Percentiles rank a stretch among this genome's conserved stretches.
These are phyloP conservation scores for Ceratocystis cubensis DNA, from an alignment of 2,329 filamentous ascomycete species.

Conservation along the genomic window DNA sequence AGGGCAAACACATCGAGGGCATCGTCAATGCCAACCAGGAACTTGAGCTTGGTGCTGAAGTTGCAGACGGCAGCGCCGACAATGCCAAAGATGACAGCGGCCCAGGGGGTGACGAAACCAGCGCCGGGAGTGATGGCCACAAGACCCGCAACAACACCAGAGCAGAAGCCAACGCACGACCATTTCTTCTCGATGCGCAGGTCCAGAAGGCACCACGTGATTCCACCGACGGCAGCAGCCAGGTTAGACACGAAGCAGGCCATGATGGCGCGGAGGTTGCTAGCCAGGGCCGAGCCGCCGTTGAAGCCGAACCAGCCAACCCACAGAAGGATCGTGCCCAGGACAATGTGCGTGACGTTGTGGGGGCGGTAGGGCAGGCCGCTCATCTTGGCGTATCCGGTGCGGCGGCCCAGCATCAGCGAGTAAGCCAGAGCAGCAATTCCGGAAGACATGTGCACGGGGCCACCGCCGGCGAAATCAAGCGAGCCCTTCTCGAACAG, in stretches of 20 bases:
- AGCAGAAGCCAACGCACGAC: conserved; percentile 89
- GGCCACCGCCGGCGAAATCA: conserved; percentile 64
- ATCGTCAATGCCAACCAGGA: conserved; percentile 63
- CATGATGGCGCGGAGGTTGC: conserved; percentile 81
- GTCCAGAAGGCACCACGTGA: conserved; percentile 76
- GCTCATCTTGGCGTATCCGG: conserved; percentile 47
- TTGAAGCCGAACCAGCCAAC: conserved; percentile 97
- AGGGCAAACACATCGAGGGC: conserved; percentile 85
- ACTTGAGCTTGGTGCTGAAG: conserved; percentile 75
- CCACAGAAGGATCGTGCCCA: conserved; percentile 70
- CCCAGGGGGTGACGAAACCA: conserved; percentile 61
- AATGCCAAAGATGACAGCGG: conserved; percentile 45
- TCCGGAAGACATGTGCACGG: conserved; percentile 62
- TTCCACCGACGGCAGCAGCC: conserved; percentile 65
- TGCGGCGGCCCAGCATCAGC: conserved; percentile 58
- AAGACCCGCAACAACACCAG: conserved; percentile 72
- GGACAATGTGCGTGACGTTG: conserved; percentile 60
- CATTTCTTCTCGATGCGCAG: conserved; percentile 88
- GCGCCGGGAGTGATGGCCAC: conserved; percentile 79
- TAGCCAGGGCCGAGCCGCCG: conserved; percentile 66
- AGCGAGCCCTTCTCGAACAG: conserved; percentile 54
- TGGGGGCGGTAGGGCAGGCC: conserved; percentile 57
- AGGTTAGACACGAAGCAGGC: conserved; percentile 81
- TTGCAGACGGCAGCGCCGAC: conserved; percentile 58
- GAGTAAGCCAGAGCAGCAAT: conserved; percentile 61